Evolutionary conservation across 352 stramenopile species (phyloP).

Genomic region (Globisporangium polare): DNA sequence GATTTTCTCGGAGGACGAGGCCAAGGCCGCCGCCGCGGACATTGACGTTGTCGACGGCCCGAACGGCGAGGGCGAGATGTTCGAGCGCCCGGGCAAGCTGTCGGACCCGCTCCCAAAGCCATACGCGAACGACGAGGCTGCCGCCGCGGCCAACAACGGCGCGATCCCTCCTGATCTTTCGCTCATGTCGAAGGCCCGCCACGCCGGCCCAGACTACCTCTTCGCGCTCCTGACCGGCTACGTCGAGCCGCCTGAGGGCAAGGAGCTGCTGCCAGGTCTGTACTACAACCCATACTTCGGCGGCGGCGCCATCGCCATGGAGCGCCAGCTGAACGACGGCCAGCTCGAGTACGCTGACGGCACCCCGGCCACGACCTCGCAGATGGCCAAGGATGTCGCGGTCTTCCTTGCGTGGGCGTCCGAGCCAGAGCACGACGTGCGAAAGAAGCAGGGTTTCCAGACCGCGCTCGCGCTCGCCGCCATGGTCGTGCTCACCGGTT

Average conservation of each 20-base stretch:
- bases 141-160: conserved; percentile 95
- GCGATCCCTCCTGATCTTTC: conserved; percentile 97
- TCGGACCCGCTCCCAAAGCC: conserved; percentile 94
- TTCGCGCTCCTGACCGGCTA: conserved; percentile 98
- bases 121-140: conserved; percentile 98
- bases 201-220: conserved; percentile 95
- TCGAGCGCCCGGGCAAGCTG: conserved; percentile 97
- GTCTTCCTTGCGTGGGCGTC: conserved; percentile 97
- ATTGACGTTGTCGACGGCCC: conserved; percentile 97
- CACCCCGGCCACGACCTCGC: conserved; percentile 95
- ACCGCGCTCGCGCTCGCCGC: conserved; percentile 90
- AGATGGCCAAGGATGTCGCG: conserved; percentile 98
- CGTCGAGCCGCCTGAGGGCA: conserved; percentile 91
- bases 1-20: conserved; percentile 92
- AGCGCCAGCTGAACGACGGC: conserved; percentile 95
- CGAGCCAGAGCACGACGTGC: conserved; percentile 97
- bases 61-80: conserved; percentile 99
- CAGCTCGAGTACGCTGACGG: conserved; percentile 98
- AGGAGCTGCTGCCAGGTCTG: conserved; percentile 78
- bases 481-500: conserved; percentile 91
- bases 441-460: conserved; percentile 98
- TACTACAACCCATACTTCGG: conserved; percentile 99
- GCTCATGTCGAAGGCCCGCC: conserved; percentile 97
- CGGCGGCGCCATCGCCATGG: conserved; percentile 98
- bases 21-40: conserved; percentile 91